Conservation (phyloP, 78 protist species). For the Monosiga brevicollis region DNA sequence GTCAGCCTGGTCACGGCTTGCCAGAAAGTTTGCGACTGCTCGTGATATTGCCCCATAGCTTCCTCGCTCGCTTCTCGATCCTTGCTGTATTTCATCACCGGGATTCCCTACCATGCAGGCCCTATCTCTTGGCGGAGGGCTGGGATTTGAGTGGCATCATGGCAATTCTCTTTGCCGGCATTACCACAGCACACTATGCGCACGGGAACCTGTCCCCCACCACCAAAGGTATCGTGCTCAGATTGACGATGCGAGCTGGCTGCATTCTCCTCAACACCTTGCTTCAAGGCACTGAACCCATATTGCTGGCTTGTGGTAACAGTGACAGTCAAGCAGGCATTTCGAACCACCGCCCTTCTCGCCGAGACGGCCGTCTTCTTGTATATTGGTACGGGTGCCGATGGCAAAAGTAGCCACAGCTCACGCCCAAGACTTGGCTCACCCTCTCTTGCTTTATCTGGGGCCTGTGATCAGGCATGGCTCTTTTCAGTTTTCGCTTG, state of each 20-base stretch:
- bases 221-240: constrained; percentile 16
- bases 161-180: constrained; percentile 58
- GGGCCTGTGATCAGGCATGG: not conserved
- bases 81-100: no score
- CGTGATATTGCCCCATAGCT: not conserved
- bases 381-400: constrained; percentile 42
- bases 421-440: no score
- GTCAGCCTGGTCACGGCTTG: not conserved
- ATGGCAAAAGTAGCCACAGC: no score
- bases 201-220: constrained; percentile 34
- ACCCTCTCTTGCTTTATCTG: no score
- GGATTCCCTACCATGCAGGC: not conserved
- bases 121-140: constrained; percentile 30
- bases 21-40: not conserved
- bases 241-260: not conserved
- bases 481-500: not conserved
- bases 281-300: no score
- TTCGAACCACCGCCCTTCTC: constrained; percentile 45
- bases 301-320: no score
- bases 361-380: constrained; percentile 54
- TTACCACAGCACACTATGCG: constrained; percentile 47
- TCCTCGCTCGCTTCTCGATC: no score
- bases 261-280: not conserved
- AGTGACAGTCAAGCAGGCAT: constrained; percentile 21
- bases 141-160: constrained; percentile 32